A percentile compares a stretch with the other conserved stretches of the same genome.
Conservation (phyloP, 2,329 filamentous ascomycete species). For the Trichoderma lentiforme region DNA sequence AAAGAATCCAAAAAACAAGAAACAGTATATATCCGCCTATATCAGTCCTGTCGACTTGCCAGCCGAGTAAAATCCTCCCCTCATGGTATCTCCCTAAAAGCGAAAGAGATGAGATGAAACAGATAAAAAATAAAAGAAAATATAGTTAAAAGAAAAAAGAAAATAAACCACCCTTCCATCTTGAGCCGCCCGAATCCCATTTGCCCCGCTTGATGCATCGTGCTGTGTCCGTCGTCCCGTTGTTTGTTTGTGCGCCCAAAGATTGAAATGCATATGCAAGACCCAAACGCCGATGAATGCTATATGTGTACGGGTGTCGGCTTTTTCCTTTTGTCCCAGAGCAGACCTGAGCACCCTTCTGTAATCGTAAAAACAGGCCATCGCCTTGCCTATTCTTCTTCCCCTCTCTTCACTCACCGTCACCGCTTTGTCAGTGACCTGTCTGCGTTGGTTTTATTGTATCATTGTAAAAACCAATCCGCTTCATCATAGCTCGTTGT, state of each 20-base stretch:
- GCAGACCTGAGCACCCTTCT: background rate
- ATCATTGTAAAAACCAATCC: background rate
- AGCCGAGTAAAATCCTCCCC: background rate
- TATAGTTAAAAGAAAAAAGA: background rate
- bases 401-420: background rate
- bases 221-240: constrained; percentile 1
- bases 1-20: background rate
- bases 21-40: background rate
- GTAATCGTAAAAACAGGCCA: background rate
- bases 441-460: background rate
- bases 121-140: background rate
- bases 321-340: background rate
- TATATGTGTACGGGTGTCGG: background rate
- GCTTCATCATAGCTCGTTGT: background rate
- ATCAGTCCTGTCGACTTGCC: background rate
- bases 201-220: constrained; percentile 6
- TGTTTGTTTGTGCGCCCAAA: constrained; percentile 13
- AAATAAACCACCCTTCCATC: background rate
- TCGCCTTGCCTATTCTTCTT: background rate
- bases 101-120: background rate
- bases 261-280: constrained; percentile 9
- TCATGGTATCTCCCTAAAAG: constrained; percentile 2
- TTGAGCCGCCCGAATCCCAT: background rate
- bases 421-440: background rate
- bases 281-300: constrained; percentile 14